Evolutionary conservation across 1,139 yeast species (phyloP).

Genomic region (Geotrichum candidum): DNA sequence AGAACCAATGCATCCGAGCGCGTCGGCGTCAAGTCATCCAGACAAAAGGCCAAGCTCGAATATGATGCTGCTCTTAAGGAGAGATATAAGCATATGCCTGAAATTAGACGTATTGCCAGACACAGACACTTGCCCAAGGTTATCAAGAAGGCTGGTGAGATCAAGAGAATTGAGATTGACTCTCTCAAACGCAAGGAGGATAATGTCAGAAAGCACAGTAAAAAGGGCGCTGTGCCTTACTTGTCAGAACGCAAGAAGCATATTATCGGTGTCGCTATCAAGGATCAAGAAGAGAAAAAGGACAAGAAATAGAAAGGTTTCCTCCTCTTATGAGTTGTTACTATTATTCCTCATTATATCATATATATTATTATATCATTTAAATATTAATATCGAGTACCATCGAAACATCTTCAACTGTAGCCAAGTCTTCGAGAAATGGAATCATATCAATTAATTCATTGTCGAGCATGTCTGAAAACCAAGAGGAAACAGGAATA

Average conservation of each 20-base stretch:
- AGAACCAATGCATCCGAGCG: conserved; percentile 81
- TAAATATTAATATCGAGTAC: conserved; percentile 60
- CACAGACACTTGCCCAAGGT: conserved; percentile 88
- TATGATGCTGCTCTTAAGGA: conserved; percentile 89
- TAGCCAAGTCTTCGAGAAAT: conserved; percentile 75
- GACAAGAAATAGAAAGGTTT: not conserved
- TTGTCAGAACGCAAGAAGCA: conserved; percentile 70
- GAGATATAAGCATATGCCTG: conserved; percentile 94
- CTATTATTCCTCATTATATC: not conserved
- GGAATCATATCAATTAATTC: conserved; percentile 90
- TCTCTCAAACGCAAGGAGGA: conserved; percentile 74
- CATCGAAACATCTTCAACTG: conserved; percentile 75
- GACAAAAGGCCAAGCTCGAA: conserved; percentile 77
- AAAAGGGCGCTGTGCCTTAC: conserved; percentile 58
- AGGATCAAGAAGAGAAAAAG: conserved; percentile 31
- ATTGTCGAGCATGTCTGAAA: conserved; percentile 94
- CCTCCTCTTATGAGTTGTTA: not conserved
- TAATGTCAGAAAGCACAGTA: conserved; percentile 73
- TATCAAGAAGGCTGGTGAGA: conserved; percentile 82
- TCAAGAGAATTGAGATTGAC: conserved; percentile 66
- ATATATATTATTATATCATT: not conserved
- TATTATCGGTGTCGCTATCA: conserved; percentile 73
- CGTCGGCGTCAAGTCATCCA: conserved; percentile 70
- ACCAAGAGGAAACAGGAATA: conserved; percentile 97
- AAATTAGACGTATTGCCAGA: conserved; percentile 77